These are phyloP conservation scores for Karstenula rhodostoma DNA, from an alignment of 2,329 filamentous ascomycete genomes.

Conservation along the genomic window DNA sequence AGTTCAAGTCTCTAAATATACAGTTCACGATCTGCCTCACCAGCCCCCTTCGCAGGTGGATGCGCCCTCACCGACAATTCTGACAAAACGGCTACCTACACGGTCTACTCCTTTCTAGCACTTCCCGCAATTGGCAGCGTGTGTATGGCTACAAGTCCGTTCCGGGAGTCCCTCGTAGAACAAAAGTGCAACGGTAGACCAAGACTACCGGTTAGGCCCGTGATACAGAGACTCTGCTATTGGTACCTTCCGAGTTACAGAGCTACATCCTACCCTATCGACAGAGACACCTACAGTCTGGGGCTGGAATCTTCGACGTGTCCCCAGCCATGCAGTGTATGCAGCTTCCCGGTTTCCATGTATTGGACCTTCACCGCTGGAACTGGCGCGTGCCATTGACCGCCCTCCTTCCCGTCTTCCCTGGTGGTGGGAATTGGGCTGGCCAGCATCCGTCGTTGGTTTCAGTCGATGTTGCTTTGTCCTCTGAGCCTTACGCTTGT, in stretches of 20 bases:
- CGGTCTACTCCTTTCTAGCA: neutral
- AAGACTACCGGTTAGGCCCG: neutral
- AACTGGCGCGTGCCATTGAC: neutral
- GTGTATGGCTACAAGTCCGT: constrained; percentile 5
- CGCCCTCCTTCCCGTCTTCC: neutral
- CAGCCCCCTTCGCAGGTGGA: constrained; percentile 5
- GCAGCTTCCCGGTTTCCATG: constrained; percentile 1
- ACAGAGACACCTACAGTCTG: neutral
- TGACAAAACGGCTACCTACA: constrained; percentile 7
- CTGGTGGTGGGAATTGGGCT: neutral
- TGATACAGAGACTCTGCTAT: neutral
- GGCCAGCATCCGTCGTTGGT: neutral
- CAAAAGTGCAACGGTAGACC: constrained; percentile 1
- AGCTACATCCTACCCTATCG: neutral
- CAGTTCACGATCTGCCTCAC: neutral
- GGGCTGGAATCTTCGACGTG: constrained; percentile 3
- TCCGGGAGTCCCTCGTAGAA: constrained; percentile 7
- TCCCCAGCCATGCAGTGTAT: constrained; percentile 8
- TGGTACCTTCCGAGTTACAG: neutral
- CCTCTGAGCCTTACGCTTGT: neutral
- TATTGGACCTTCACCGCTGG: constrained; percentile 9
- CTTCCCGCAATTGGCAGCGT: neutral
- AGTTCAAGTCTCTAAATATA: constrained; percentile 3
- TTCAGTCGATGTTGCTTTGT: constrained; percentile 4
- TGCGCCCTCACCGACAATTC: constrained; percentile 12